phyloP scores from a whole-genome alignment of 1,284 basidiomycete genomes.

The Rhodotorula sp. region DNA sequence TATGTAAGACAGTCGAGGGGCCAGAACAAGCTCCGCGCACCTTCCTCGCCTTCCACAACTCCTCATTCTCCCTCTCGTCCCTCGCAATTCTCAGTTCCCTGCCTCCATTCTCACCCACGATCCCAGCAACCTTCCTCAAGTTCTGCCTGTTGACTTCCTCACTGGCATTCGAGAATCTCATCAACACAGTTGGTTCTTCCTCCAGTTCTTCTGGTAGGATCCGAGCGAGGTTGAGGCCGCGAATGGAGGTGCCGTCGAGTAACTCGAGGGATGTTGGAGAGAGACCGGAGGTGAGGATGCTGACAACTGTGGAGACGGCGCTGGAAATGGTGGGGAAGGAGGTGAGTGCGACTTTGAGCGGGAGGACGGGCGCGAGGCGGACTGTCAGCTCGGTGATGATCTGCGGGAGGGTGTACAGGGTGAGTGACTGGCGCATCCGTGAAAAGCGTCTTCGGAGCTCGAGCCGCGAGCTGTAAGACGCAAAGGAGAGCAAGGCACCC shows the following conservation, averaged over 20 bases:
- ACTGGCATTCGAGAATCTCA: conserved; percentile 23
- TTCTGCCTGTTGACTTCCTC: conserved; percentile 1
- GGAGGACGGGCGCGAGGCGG: conserved; percentile 72
- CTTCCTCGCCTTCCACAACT: conserved; percentile 81
- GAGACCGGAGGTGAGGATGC: conserved; percentile 55
- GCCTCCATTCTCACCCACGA: conserved; percentile 66
- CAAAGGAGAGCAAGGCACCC: conserved; percentile 51
- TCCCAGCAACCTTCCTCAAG: conserved; percentile 46
- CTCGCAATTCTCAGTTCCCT: conserved; percentile 66
- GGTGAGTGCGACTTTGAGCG: conserved; percentile 60
- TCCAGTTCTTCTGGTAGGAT: conserved; percentile 60
- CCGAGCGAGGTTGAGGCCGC: conserved; percentile 64
- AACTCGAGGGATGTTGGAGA: conserved; percentile 65
- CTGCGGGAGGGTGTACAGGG: conserved; percentile 2
- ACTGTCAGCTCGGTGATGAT: conserved; percentile 60
- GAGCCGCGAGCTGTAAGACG: too few species aligned
- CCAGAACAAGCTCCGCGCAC: background rate
- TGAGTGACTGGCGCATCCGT: too few species aligned
- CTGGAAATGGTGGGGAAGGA: conserved; percentile 54
- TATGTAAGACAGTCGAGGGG: too few species aligned
- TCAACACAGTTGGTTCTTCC: conserved; percentile 59
- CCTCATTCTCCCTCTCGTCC: conserved; percentile 65
- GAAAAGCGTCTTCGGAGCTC: too few species aligned
- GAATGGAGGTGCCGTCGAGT: conserved; percentile 56
- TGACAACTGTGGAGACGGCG: conserved; percentile 67